Conservation (phyloP, 1,284 basidiomycete species). For the Ustilago shanxiensis region DNA sequence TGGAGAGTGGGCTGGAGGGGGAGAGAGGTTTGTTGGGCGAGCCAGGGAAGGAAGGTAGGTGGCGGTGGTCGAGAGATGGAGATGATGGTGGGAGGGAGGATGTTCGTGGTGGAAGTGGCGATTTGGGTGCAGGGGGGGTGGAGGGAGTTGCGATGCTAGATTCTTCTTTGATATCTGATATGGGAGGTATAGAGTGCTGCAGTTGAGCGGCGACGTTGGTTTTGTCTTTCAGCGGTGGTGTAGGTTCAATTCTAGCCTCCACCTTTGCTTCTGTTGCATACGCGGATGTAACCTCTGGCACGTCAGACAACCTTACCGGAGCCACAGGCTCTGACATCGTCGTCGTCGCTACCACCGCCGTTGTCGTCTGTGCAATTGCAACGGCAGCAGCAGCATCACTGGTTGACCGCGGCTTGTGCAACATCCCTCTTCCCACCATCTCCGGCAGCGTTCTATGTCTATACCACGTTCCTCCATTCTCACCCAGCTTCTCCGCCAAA, state of each 20-base stretch:
- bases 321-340: constrained; percentile 2
- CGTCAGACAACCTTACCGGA: constrained; percentile 15
- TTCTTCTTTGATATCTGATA: neutral
- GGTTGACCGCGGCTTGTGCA: constrained; percentile 15
- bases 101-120: constrained; percentile 33
- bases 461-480: constrained; percentile 38
- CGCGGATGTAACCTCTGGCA: constrained; percentile 13
- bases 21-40: constrained; percentile 44
- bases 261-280: neutral
- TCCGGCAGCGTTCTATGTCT: constrained; percentile 35
- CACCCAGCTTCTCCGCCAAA: constrained; percentile 23
- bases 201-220: neutral
- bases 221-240: neutral
- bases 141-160: neutral
- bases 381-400: neutral
- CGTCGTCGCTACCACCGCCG: too few relatives aligned
- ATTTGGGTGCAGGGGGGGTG: constrained; percentile 13
- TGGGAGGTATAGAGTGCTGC: neutral
- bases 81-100: constrained; percentile 43
- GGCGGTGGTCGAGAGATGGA: constrained; percentile 18
- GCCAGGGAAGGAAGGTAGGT: constrained; percentile 22
- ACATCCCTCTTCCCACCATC: constrained; percentile 40
- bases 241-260: neutral
- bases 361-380: neutral
- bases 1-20: constrained; percentile 25